A percentile compares a stretch with the other conserved stretches of the same genome.
Evolutionary conservation across 257 asterid species (phyloP).

Genomic region (Striga asiatica): DNA sequence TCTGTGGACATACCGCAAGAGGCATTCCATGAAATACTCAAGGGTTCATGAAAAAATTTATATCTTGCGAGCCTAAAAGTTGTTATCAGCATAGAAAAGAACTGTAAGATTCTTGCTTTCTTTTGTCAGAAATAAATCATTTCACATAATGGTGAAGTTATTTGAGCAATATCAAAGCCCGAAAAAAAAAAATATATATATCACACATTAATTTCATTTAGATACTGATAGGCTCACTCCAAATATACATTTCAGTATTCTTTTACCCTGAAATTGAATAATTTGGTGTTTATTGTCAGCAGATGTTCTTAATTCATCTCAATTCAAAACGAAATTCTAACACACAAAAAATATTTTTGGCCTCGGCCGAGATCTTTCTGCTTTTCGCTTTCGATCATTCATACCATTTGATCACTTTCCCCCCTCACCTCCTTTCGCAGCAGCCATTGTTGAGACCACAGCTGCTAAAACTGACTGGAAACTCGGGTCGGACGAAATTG

Average conservation of each 20-base stretch:
- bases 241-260: constrained; percentile 17
- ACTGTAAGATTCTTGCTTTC: no score
- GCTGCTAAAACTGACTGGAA: constrained; percentile 59
- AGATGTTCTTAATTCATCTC: constrained; percentile 14
- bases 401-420: constrained; percentile 7
- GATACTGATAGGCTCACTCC: constrained; percentile 21
- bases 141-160: no score
- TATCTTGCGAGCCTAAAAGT: no score
- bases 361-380: not conserved
- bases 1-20: no score
- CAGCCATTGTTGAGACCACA: constrained; percentile 56
- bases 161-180: no score
- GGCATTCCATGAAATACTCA: no score
- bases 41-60: no score
- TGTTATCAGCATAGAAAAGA: no score
- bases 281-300: constrained; percentile 24
- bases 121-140: no score
- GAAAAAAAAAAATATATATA: no score
- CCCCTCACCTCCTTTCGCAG: constrained; percentile 16
- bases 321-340: not conserved
- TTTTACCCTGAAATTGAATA: constrained; percentile 13
- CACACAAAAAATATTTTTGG: not conserved
- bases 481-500: constrained; percentile 64
- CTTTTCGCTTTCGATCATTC: not conserved
- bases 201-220: constrained; percentile 10